Percentiles rank a stretch among this genome's conserved stretches.
These are phyloP conservation scores for Vigna unguiculata DNA, from an alignment of 306 rosid genomes.

Conservation along the genomic window DNA sequence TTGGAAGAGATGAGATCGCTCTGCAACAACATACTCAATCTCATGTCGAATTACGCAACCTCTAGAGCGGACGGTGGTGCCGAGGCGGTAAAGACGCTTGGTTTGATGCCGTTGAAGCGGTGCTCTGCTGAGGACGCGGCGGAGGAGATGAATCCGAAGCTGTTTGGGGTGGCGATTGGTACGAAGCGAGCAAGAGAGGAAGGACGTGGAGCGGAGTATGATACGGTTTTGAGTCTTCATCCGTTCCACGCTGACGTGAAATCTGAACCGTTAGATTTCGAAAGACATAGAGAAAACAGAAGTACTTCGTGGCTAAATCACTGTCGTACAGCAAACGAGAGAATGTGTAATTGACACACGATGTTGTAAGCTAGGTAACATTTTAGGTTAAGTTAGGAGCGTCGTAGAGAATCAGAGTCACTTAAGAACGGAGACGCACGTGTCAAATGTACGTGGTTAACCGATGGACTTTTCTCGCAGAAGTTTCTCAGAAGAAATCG, in stretches of 20 bases:
- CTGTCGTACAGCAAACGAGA: constrained; percentile 48
- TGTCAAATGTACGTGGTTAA: constrained; percentile 39
- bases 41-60: constrained; percentile 62
- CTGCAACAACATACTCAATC: constrained; percentile 64
- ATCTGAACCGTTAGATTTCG: constrained; percentile 57
- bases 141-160: constrained; percentile 49
- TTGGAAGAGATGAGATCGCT: constrained; percentile 65
- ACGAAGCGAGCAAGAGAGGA: constrained; percentile 65
- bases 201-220: constrained; percentile 9
- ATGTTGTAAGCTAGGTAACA: neutral
- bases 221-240: constrained; percentile 47
- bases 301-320: constrained; percentile 54
- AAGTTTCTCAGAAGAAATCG: constrained; percentile 48
- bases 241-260: constrained; percentile 43
- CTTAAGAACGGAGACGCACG: constrained; percentile 47
- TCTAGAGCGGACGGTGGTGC: constrained; percentile 25
- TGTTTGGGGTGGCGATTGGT: constrained; percentile 63
- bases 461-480: constrained; percentile 44
- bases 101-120: constrained; percentile 52
- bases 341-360: constrained; percentile 28
- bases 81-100: constrained; percentile 42
- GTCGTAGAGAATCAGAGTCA: constrained; percentile 34
- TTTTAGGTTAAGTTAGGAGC: constrained; percentile 13
- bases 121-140: constrained; percentile 24
- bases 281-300: constrained; percentile 35